Evolutionary conservation across 148 eudicot species (phyloP).

Genomic region (Fagopyrum tataricum): DNA sequence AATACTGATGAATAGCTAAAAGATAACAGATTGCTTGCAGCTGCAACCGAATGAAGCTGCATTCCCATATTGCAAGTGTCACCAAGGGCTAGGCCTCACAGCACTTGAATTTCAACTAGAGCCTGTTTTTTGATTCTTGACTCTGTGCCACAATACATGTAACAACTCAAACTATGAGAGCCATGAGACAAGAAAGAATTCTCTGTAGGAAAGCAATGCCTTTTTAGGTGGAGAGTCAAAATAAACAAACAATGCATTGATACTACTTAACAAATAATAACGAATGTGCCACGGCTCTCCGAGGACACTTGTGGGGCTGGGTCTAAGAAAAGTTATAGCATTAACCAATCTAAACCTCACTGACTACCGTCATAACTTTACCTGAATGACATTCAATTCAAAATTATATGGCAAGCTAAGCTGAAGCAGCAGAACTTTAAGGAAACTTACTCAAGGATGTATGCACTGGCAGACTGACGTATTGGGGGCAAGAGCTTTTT

Average conservation of each 20-base stretch:
- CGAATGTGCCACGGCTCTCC: background rate
- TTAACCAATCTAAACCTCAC: no score
- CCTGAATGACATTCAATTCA: constrained; percentile 14
- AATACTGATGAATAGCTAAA: background rate
- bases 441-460: constrained; percentile 42
- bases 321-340: background rate
- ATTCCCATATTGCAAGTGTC: background rate
- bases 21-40: background rate
- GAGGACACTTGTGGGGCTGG: background rate
- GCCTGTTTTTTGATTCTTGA: background rate
- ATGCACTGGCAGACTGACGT: constrained; percentile 69
- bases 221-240: background rate
- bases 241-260: background rate
- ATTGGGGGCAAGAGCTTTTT: constrained; percentile 57
- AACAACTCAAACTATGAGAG: background rate
- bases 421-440: background rate
- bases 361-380: background rate
- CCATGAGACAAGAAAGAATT: background rate
- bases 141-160: background rate
- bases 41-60: background rate
- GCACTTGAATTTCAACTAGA: background rate
- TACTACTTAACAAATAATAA: background rate
- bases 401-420: background rate
- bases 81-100: background rate
- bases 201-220: background rate